phyloP scores from a whole-genome alignment of 176 grass and related monocot genomes.

The Musa itinerans region DNA sequence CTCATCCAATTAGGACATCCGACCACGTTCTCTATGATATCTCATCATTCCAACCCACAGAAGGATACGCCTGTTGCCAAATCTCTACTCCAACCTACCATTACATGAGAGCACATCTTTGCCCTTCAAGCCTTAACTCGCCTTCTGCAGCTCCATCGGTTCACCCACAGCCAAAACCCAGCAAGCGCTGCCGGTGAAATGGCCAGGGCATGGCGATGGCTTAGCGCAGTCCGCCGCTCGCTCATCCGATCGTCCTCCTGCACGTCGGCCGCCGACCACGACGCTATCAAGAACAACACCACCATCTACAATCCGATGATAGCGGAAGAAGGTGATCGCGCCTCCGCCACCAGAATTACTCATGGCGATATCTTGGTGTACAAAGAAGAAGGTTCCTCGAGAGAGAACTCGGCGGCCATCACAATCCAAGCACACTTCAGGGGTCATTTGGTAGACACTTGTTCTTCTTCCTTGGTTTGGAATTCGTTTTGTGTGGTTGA shows the following conservation, averaged over 20 bases:
- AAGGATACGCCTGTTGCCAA: no score
- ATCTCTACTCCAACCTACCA: no score
- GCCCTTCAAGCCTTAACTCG: no score
- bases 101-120: no score
- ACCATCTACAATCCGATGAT: constrained; percentile 9
- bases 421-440: constrained; percentile 10
- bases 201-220: constrained; percentile 14
- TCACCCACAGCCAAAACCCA: no score
- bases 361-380: background rate
- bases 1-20: no score
- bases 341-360: background rate
- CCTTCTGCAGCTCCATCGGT: no score
- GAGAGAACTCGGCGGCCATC: constrained; percentile 6
- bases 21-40: no score
- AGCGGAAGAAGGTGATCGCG: background rate
- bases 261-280: background rate
- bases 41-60: no score
- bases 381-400: background rate
- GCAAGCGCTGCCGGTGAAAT: background rate
- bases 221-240: background rate
- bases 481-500: no score
- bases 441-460: constrained; percentile 4
- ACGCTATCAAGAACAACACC: constrained; percentile 4
- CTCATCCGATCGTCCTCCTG: constrained; percentile 10
- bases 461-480: background rate